Base-by-base conservation (phyloP, 1,139 yeast genomes). In the Geotrichum histeridarum region DNA sequence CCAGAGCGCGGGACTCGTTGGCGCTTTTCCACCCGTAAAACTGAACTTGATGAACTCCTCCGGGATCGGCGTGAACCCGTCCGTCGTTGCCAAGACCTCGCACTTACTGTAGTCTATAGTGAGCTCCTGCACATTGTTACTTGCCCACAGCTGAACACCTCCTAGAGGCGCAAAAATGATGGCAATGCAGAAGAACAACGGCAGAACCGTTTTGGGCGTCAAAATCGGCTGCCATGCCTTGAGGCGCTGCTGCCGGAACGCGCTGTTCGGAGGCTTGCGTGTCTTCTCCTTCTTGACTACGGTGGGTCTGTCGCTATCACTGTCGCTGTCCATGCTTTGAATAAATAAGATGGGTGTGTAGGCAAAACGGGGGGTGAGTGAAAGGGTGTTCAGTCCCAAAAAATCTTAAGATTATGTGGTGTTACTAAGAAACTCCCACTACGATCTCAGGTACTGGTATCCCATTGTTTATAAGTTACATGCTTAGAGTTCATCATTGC, bases 131-230 rank as follows among this genome's bases (percentile, higher is more conserved):
- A 89, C 85, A 59, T 76, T 74, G 58, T 80, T 75, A n/a, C 93
- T 79, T 5, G 96, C 94, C 59, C 84, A 83, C 70, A 93, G 77
- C 82, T 93, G 82, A 57, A 86, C 90, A 0, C 90, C 98, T 33
- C 99, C 99, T 46, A 93, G 77, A 7, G 97, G 95, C 15, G 91
- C 87, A 66, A 91, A 87, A 9, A 93, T 74, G 12, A 87, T 76
- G 3, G 96, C 94, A 50, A 93, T 77, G 9, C 77, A 70, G 48
- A 91, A 68, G 64, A 91, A 82, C 54, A 91, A 67, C 1, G 97
- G 97, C 57, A 93, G 80, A 42, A 91, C 95, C 4, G 94, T 85
- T 66, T 80, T 84, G 17, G 97, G 97, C 0, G 98, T 91, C 62
- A 91, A 77, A 53, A 93, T 93, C 1, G 98, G 98, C 65, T 75